Evolutionary conservation across 2,329 filamentous ascomycete species (phyloP).

Genomic region (Didymella pomorum): DNA sequence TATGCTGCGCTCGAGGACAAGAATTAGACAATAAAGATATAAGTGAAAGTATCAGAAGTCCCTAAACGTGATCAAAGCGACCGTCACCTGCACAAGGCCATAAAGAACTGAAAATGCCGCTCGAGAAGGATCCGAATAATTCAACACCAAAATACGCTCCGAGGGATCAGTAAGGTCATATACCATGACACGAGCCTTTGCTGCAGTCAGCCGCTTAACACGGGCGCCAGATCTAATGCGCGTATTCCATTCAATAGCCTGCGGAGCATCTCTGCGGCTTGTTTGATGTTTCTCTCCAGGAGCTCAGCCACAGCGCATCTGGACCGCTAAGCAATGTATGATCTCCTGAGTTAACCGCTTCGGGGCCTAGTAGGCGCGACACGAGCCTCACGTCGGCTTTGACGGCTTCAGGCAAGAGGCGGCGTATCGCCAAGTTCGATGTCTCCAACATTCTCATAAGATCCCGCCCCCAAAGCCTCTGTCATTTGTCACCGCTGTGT

Average conservation of each 20-base stretch:
- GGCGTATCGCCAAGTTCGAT: constrained; percentile 10
- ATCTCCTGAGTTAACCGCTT: constrained; percentile 21
- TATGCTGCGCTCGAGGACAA: background rate
- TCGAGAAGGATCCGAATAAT: constrained; percentile 10
- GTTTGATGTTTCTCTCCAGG: constrained; percentile 6
- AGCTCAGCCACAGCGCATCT: constrained; percentile 32
- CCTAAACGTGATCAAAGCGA: constrained; percentile 16
- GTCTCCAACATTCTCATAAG: too few relatives aligned
- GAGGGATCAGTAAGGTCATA: constrained; percentile 30
- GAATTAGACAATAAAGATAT: constrained; percentile 17
- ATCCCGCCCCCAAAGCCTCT: too few relatives aligned
- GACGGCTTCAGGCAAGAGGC: background rate
- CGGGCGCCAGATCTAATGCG: constrained; percentile 21
- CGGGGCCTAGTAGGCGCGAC: constrained; percentile 7
- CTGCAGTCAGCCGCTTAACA: constrained; percentile 21
- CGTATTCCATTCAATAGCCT: constrained; percentile 16
- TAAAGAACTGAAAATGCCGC: constrained; percentile 9
- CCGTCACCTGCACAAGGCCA: constrained; percentile 21
- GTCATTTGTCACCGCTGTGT: constrained; percentile 4
- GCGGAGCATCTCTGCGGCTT: constrained; percentile 10
- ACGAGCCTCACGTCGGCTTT: constrained; percentile 21
- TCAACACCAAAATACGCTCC: constrained; percentile 1
- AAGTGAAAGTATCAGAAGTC: constrained; percentile 11
- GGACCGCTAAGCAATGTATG: constrained; percentile 15
- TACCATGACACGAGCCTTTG: constrained; percentile 25